phyloP scores from a whole-genome alignment of 108 stramenopile species.

The Skeletonema tropicum region DNA sequence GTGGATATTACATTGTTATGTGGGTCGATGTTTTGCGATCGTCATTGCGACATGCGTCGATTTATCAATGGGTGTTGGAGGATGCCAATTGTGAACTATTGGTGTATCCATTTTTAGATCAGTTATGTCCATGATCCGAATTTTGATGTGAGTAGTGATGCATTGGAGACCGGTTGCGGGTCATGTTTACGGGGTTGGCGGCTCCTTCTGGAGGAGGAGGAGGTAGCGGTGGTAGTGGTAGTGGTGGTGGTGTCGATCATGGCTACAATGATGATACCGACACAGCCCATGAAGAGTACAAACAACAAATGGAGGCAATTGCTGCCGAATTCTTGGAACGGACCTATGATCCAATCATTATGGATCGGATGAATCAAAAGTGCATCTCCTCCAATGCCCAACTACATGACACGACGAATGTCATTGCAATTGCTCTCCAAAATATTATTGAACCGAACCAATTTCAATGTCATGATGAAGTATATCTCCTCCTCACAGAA shows the following conservation, averaged over 20 bases:
- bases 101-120: constrained; percentile 82
- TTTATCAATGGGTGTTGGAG: constrained; percentile 57
- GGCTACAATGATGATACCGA: constrained; percentile 3
- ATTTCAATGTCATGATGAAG: constrained; percentile 95
- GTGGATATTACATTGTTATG: constrained; percentile 75
- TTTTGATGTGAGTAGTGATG: constrained; percentile 88
- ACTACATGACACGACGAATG: constrained; percentile 94
- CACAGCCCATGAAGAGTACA: constrained; percentile 32
- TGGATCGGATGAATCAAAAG: constrained; percentile 70
- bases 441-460: constrained; percentile 92
- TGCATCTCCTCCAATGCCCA: constrained; percentile 63
- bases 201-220: constrained; percentile 38
- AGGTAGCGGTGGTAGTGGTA: no score
- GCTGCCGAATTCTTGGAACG: constrained; percentile 77
- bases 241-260: neutral
- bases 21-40: constrained; percentile 84
- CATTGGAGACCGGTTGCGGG: constrained; percentile 80
- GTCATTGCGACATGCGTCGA: constrained; percentile 62
- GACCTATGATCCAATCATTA: constrained; percentile 68
- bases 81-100: constrained; percentile 40
- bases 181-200: constrained; percentile 77
- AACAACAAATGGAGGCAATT: constrained; percentile 57
- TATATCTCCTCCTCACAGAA: constrained; percentile 87
- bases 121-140: constrained; percentile 79
- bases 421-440: constrained; percentile 94